A percentile compares a stretch with the other conserved stretches of the same genome.
Evolutionary conservation across 306 rosid genomes (phyloP).

Genomic region (Cucurbita ficifolia): DNA sequence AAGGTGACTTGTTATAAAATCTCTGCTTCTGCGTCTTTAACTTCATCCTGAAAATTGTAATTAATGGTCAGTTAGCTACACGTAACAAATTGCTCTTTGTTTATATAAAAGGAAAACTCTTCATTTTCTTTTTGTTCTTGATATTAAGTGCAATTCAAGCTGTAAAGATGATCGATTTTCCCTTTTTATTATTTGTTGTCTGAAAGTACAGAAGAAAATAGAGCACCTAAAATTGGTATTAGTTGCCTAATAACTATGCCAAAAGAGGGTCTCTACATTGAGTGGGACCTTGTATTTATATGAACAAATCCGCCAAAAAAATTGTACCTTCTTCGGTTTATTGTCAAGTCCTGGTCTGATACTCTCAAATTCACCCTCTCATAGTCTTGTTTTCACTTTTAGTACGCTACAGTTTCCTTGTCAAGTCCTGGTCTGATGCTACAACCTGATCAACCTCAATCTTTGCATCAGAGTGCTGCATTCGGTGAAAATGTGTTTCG

Average conservation of each 20-base stretch:
- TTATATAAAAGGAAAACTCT: not conserved
- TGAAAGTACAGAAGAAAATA: constrained; percentile 3
- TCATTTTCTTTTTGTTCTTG: not conserved
- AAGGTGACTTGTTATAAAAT: not conserved
- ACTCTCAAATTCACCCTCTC: not conserved
- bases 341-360: too few species aligned
- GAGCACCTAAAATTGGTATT: constrained; percentile 1
- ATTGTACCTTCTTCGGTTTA: constrained; percentile 6
- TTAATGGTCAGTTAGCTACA: not conserved
- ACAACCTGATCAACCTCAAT: constrained; percentile 12
- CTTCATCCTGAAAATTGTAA: constrained; percentile 3
- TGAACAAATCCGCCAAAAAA: constrained; percentile 3
- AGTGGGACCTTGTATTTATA: constrained; percentile 9
- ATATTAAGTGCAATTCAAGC: not conserved
- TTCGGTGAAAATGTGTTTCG: constrained; percentile 17
- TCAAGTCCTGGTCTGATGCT: constrained; percentile 16
- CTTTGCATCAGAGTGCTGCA: constrained; percentile 16
- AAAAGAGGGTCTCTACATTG: constrained; percentile 1
- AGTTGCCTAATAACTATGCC: constrained; percentile 3
- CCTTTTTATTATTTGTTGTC: not conserved
- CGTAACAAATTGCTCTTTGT: not conserved
- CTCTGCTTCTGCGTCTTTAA: not conserved
- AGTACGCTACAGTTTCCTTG: constrained; percentile 27
- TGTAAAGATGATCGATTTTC: not conserved
- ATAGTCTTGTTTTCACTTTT: constrained; percentile 16